A percentile compares a stretch with the other conserved stretches of the same genome.
Conservation (phyloP, 176 grass and related monocot species). For the Paspalum notatum region DNA sequence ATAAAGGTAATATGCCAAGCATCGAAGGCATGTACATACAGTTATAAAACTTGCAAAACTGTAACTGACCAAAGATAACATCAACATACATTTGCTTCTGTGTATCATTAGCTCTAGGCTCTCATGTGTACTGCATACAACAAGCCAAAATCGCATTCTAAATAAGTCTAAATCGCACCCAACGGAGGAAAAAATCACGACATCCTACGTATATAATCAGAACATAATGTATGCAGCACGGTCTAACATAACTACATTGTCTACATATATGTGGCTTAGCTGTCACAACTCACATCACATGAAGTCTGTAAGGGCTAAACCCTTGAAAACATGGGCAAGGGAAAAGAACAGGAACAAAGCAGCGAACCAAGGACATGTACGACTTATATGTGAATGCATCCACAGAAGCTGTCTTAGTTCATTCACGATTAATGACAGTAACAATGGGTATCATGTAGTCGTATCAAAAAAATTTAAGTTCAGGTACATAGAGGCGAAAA, state of each 20-base stretch:
- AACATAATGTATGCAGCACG: neutral
- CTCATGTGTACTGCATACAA: neutral
- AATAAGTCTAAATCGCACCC: neutral
- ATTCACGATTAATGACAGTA: constrained; percentile 10
- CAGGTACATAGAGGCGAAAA: neutral
- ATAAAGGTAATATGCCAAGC: neutral
- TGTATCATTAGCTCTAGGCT: neutral
- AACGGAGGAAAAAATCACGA: neutral
- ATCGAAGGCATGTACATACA: neutral
- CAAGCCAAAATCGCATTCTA: neutral
- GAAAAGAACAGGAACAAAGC: neutral
- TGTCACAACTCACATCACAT: neutral
- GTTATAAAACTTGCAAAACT: constrained; percentile 1
- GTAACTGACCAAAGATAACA: neutral
- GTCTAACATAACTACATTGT: neutral
- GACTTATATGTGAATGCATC: constrained; percentile 21
- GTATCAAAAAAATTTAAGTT: neutral
- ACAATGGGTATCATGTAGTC: neutral
- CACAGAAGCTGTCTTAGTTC: constrained; percentile 16
- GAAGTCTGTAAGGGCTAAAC: neutral
- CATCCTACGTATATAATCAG: neutral
- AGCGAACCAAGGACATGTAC: neutral
- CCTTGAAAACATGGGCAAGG: constrained; percentile 1
- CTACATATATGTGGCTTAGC: neutral
- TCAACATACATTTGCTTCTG: neutral